phyloP scores from a whole-genome alignment of 179 eudicot genomes.

The Vitellaria paradoxa region DNA sequence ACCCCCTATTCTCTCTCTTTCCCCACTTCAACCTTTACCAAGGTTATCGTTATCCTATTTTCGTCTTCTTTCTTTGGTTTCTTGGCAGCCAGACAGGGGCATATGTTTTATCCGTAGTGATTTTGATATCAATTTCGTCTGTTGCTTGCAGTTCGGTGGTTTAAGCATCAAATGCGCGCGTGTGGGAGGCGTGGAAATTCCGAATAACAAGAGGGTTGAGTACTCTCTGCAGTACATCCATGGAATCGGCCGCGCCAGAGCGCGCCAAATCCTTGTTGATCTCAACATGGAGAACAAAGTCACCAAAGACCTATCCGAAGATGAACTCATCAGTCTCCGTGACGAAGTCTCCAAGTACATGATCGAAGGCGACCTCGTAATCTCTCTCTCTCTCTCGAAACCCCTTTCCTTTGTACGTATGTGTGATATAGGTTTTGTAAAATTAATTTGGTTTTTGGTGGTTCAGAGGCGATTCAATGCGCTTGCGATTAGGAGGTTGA shows the following conservation, averaged over 20 bases:
- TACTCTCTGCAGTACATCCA: slow-evolving; percentile 85
- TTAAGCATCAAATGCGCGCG: slow-evolving; percentile 76
- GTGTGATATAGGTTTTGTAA: not conserved
- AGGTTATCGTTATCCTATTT: slow-evolving; percentile 36
- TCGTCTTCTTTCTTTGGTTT: not conserved
- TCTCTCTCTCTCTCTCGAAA: not conserved
- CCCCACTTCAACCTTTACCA: slow-evolving; percentile 34
- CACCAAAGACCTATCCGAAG: slow-evolving; percentile 78
- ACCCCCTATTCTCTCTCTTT: slow-evolving; percentile 33
- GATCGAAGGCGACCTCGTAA: slow-evolving; percentile 98
- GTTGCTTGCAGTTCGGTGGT: slow-evolving; percentile 37
- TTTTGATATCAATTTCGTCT: slow-evolving; percentile 7
- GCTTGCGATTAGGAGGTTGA: slow-evolving; percentile 67
- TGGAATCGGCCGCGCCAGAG: slow-evolving; percentile 73
- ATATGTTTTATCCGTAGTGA: not conserved
- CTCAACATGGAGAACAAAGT: slow-evolving; percentile 72
- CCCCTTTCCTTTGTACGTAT: not conserved
- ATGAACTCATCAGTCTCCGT: slow-evolving; percentile 73
- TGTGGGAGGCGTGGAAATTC: slow-evolving; percentile 96
- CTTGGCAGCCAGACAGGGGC: not conserved
- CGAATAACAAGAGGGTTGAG: slow-evolving; percentile 84
- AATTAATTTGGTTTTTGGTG: not conserved
- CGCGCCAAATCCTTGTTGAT: slow-evolving; percentile 67
- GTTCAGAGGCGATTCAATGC: slow-evolving; percentile 86
- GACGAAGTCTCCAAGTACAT: slow-evolving; percentile 78